phyloP scores from a whole-genome alignment of 1,139 yeast genomes.

The Zygosaccharomyces pseudobailii region DNA sequence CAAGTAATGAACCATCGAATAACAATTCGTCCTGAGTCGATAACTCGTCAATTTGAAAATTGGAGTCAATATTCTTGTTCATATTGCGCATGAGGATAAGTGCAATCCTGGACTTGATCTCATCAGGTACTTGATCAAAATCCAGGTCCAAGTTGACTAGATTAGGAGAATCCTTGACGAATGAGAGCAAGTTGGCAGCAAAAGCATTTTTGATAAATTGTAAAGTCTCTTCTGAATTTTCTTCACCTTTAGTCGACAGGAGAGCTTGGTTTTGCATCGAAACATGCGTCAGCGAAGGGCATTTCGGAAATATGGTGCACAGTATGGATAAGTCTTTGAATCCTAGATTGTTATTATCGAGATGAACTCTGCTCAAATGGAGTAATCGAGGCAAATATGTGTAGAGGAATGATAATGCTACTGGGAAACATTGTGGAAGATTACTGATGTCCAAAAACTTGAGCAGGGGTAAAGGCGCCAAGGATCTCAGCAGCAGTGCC shows the following conservation, averaged over 20 bases:
- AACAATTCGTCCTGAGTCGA: conserved; percentile 44
- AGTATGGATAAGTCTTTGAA: conserved; percentile 61
- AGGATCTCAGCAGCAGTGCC: conserved; percentile 45
- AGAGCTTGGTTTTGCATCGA: conserved; percentile 53
- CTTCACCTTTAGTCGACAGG: not conserved
- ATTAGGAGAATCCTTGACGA: conserved; percentile 60
- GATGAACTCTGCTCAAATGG: conserved; percentile 65
- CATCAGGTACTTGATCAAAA: conserved; percentile 60
- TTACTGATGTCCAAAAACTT: conserved; percentile 75
- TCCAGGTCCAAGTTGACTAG: conserved; percentile 72
- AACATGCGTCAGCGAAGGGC: conserved; percentile 65
- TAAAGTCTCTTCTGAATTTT: conserved; percentile 4
- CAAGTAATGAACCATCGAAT: conserved; percentile 52
- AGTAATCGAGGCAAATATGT: conserved; percentile 62
- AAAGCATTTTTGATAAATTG: conserved; percentile 31
- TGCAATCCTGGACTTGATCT: conserved; percentile 71
- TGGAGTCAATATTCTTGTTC: conserved; percentile 54
- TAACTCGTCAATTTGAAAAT: conserved; percentile 33
- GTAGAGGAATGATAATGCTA: conserved; percentile 55
- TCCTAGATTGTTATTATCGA: conserved; percentile 66
- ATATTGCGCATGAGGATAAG: conserved; percentile 78
- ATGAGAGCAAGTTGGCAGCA: conserved; percentile 64
- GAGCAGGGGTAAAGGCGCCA: conserved; percentile 52
- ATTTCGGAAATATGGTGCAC: conserved; percentile 64
- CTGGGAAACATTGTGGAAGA: conserved; percentile 70